Evolutionary conservation across 495 filamentous ascomycete species (phyloP).

Genomic region (Xylaria sp.): DNA sequence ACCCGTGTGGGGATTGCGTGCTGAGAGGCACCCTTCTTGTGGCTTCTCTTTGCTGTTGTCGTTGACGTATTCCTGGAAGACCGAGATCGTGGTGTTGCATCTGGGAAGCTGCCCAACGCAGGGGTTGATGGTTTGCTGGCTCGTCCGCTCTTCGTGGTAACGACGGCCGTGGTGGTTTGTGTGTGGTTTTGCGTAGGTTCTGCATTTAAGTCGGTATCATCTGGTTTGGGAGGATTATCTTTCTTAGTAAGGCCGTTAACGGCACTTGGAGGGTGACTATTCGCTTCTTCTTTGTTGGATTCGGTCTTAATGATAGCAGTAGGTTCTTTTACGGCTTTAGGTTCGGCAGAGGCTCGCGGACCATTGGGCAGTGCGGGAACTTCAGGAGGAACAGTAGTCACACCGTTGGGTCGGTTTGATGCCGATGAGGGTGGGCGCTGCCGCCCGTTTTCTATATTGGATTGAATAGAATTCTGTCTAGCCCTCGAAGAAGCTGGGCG

Average conservation of each 20-base stretch:
- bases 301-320: slow-evolving; percentile 44
- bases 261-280: slow-evolving; percentile 32
- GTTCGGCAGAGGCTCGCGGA: slow-evolving; percentile 38
- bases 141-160: slow-evolving; percentile 62
- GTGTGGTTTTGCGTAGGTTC: slow-evolving; percentile 44
- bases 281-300: slow-evolving; percentile 39
- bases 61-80: slow-evolving; percentile 44
- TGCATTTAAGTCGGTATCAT: slow-evolving; percentile 42
- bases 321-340: slow-evolving; percentile 48
- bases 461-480: slow-evolving; percentile 70
- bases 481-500: slow-evolving; percentile 70
- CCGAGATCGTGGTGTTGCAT: slow-evolving; percentile 47
- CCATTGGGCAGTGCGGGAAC: slow-evolving; percentile 35
- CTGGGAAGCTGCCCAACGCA: slow-evolving; percentile 58
- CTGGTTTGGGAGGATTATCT: slow-evolving; percentile 39
- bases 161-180: slow-evolving; percentile 35
- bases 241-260: slow-evolving; percentile 43
- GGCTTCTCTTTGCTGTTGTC: slow-evolving; percentile 64
- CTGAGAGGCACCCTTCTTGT: slow-evolving; percentile 70
- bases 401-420: slow-evolving; percentile 57
- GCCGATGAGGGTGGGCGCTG: slow-evolving; percentile 67
- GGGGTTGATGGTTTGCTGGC: slow-evolving; percentile 71
- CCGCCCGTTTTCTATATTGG: slow-evolving; percentile 57
- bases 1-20: slow-evolving; percentile 37
- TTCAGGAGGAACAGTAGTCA: slow-evolving; percentile 45